Percentiles rank a stretch among this genome's conserved stretches.
phyloP scores from a whole-genome alignment of 306 rosid species.

The Rosa chinensis region DNA sequence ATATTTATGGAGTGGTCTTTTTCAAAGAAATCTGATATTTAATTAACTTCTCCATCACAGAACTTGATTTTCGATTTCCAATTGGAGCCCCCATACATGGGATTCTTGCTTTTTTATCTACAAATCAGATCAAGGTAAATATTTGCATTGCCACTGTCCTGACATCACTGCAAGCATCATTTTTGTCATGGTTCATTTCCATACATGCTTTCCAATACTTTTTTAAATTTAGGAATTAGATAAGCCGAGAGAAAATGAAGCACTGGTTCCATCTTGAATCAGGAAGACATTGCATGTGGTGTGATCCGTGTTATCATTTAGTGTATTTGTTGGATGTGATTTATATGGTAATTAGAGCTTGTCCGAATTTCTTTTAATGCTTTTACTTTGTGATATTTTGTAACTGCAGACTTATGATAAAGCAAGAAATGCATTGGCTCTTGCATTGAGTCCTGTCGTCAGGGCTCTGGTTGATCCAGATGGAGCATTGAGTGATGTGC shows the following conservation, averaged over 20 bases:
- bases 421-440: conserved; percentile 97
- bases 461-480: conserved; percentile 94
- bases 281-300: neutral
- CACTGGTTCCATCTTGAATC: neutral
- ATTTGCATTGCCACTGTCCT: conserved; percentile 1
- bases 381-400: conserved; percentile 20
- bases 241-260: neutral
- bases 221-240: neutral
- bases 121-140: conserved; percentile 86
- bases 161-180: conserved; percentile 16
- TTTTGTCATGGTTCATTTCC: neutral
- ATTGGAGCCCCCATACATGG: conserved; percentile 95
- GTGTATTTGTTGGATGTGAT: neutral
- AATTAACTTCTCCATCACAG: conserved; percentile 52
- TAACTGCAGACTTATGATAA: conserved; percentile 81
- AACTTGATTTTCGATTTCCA: conserved; percentile 95
- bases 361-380: conserved; percentile 10
- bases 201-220: neutral
- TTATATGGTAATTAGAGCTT: conserved; percentile 7
- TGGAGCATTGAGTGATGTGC: conserved; percentile 85
- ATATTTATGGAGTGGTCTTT: neutral
- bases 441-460: conserved; percentile 96
- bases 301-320: neutral
- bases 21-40: conserved; percentile 17
- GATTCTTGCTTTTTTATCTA: conserved; percentile 84